Conservation (phyloP, 805 yeast genomes). For the Yamadazyma olivae region DNA sequence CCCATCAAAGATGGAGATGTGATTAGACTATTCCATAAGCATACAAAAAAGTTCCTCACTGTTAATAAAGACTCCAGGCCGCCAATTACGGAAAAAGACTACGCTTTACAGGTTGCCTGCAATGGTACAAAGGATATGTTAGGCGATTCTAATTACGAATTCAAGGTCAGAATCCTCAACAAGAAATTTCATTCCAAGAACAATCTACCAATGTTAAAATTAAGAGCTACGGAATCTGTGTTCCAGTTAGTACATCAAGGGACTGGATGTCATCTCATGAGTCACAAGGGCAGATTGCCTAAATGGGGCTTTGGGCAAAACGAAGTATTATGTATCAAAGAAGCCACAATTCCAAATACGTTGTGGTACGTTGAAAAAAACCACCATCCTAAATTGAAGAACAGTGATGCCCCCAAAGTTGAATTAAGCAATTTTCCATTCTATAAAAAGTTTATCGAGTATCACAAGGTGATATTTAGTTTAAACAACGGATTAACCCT, state of each 20-base stretch:
- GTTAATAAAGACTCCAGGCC: conserved; percentile 69
- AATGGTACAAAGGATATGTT: conserved; percentile 58
- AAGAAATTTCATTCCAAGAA: conserved; percentile 29
- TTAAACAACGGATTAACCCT: conserved; percentile 46
- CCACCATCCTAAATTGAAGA: conserved; percentile 46
- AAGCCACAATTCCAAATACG: conserved; percentile 65
- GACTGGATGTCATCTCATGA: conserved; percentile 65
- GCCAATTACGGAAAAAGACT: conserved; percentile 88
- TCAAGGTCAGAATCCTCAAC: conserved; percentile 52
- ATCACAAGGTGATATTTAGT: conserved; percentile 55
- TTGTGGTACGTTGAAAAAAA: conserved; percentile 74
- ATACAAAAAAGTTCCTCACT: conserved; percentile 65
- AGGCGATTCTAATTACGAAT: conserved; percentile 70
- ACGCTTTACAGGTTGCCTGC: conserved; percentile 78
- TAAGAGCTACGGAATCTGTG: conserved; percentile 59
- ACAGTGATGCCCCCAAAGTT: conserved; percentile 19
- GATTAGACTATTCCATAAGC: conserved; percentile 66
- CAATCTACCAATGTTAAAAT: conserved; percentile 32
- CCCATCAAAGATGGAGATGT: conserved; percentile 52
- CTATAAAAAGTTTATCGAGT: conserved; percentile 50
- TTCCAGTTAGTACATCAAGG: conserved; percentile 68
- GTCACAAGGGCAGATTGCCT: conserved; percentile 77
- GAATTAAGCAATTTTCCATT: conserved; percentile 31
- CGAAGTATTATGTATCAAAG: conserved; percentile 83
- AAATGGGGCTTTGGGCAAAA: conserved; percentile 81